These are phyloP conservation scores for Plasmopara viticola DNA, from an alignment of 352 stramenopile genomes.

Conservation along the genomic window DNA sequence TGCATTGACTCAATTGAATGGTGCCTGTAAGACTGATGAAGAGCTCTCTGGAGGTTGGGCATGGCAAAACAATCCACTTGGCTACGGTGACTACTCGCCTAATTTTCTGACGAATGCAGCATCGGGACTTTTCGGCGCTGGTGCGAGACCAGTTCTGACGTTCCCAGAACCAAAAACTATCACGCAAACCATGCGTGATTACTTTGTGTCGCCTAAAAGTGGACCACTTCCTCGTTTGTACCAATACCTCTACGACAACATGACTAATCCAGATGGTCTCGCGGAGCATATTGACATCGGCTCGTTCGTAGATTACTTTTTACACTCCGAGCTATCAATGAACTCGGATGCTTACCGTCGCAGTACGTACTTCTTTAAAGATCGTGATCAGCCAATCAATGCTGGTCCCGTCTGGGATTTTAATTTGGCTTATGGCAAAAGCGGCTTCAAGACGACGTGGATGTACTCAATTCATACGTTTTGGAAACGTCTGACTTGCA, in stretches of 20 bases:
- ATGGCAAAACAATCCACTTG: conserved; percentile 57
- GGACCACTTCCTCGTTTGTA: conserved; percentile 53
- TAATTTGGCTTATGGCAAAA: conserved; percentile 54
- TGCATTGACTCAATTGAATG: conserved; percentile 27
- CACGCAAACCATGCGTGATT: conserved; percentile 58
- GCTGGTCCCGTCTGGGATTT: conserved; percentile 66
- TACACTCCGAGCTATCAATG: conserved; percentile 57
- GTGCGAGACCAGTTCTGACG: conserved; percentile 42
- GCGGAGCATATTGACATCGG: conserved; percentile 53
- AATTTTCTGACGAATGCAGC: conserved; percentile 60
- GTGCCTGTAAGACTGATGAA: conserved; percentile 24
- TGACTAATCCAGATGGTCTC: conserved; percentile 44
- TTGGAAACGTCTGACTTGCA: conserved; percentile 60
- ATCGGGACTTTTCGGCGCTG: conserved; percentile 45
- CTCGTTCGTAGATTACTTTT: conserved; percentile 66
- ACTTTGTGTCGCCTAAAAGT: conserved; percentile 44
- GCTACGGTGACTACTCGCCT: conserved; percentile 44
- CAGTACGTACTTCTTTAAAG: conserved; percentile 70
- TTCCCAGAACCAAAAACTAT: conserved; percentile 32
- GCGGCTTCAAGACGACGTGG: conserved; percentile 36
- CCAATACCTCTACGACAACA: conserved; percentile 53
- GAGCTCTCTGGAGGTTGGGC: conserved; percentile 55
- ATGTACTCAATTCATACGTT: conserved; percentile 47
- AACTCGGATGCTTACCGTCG: conserved; percentile 59
- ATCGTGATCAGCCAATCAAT: conserved; percentile 56